Evolutionary conservation across 495 filamentous ascomycete genomes (phyloP).

Genomic region (Trichoderma virens): DNA sequence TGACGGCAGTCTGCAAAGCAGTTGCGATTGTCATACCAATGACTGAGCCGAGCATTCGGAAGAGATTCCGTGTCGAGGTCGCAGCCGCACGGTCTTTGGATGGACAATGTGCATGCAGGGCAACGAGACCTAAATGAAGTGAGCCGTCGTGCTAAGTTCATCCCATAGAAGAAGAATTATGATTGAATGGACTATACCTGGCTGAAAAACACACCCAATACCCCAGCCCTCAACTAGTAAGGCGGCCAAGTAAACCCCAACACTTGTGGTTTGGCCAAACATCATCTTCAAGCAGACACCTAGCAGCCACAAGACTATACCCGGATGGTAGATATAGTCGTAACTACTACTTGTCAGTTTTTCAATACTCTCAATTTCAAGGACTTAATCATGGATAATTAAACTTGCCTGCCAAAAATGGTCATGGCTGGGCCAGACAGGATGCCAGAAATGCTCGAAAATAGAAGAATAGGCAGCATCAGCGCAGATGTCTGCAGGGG

Average conservation of each 20-base stretch:
- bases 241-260: not conserved
- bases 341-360: not conserved
- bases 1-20: conserved; percentile 44
- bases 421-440: conserved; percentile 52
- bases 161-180: not conserved
- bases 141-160: not conserved
- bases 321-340: conserved; percentile 5
- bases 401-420: conserved; percentile 14
- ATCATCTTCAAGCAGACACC: not conserved
- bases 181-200: conserved; percentile 20
- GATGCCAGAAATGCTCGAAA: conserved; percentile 45
- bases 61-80: conserved; percentile 56
- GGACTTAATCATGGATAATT: not conserved
- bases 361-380: not conserved
- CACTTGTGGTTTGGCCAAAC: not conserved
- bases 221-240: not conserved
- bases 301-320: conserved; percentile 12
- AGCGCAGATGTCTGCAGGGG: conserved; percentile 38
- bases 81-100: conserved; percentile 53
- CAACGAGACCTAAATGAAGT: conserved; percentile 37
- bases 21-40: conserved; percentile 52
- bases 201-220: conserved; percentile 48
- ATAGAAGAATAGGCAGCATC: conserved; percentile 47
- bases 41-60: conserved; percentile 52
- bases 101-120: conserved; percentile 52